Base-by-base conservation (phyloP, 495 filamentous ascomycete species). In the Staphylotrichum longicolle region DNA sequence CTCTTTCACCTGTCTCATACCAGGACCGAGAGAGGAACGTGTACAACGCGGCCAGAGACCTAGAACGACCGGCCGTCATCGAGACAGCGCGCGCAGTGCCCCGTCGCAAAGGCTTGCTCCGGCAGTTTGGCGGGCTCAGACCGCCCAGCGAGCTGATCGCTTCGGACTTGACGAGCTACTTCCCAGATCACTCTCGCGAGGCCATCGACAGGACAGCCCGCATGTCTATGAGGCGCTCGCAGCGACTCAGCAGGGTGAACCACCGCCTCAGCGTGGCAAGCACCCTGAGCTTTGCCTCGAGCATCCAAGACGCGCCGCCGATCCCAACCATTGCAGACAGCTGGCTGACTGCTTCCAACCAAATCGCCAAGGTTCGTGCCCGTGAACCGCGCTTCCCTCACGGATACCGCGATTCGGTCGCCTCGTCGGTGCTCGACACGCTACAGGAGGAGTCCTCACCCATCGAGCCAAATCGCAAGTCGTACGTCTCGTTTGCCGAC, bases 111-210 rank as follows among this genome's bases (percentile, higher is more conserved):
- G 86, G 65, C 77, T 79, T 71, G 9, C 69, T 84, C 20, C 76
- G 80, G 54, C 81, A 79, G 58, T 96, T 97, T 80, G 91, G 95
- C 68, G 94, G 95, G 54, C 85, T 91, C 59, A 80, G 94, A 68
- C 94, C 94, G 15, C 95, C 95, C 3, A 96, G 92, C 72, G 95
- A 98, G 77, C 82, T 99, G 77, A 98, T 99, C 69, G 94, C 93
- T 50, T 92, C 92, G 34, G 94, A 99, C 70, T 81, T 98, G 45
- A 89, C 89, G 11, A 93, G 93, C 7, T 99, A 97, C 77, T 99
- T 99, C 83, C 94, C 94, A 2, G 93, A 96, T 66, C 92, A 96
- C 69, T 87, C 91, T 42, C 85, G 88, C 54, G 91, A 96, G 70
- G 90, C 92, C 59, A 95, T 99, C 62, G 95, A 96, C 68, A 85